A percentile compares a stretch with the other conserved stretches of the same genome.
Conservation (phyloP, 1,139 yeast species). For the Scheffersomyces illinoinensis region DNA sequence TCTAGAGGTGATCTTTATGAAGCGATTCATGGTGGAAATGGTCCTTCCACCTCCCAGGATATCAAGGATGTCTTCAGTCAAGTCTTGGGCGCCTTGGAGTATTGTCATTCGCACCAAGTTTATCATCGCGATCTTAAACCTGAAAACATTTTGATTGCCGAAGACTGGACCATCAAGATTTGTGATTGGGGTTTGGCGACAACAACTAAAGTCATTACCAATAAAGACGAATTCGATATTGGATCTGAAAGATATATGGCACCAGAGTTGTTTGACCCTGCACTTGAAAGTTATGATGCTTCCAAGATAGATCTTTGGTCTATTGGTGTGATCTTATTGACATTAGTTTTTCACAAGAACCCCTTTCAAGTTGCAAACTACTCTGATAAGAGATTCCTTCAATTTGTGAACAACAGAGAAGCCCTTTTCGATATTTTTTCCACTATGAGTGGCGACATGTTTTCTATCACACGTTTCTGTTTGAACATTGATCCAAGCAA, state of each 20-base stretch:
- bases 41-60: constrained; percentile 76
- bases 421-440: constrained; percentile 91
- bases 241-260: constrained; percentile 98
- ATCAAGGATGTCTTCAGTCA: constrained; percentile 76
- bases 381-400: constrained; percentile 81
- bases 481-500: constrained; percentile 86
- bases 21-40: constrained; percentile 78
- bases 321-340: constrained; percentile 80
- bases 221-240: constrained; percentile 71
- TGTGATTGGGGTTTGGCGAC: constrained; percentile 96
- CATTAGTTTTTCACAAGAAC: constrained; percentile 84
- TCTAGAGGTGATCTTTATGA: constrained; percentile 92
- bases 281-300: constrained; percentile 71
- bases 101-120: constrained; percentile 70
- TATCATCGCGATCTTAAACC: constrained; percentile 91
- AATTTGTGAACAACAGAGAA: constrained; percentile 86
- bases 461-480: constrained; percentile 74
- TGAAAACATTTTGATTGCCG: constrained; percentile 77
- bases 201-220: constrained; percentile 53
- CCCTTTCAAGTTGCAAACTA: constrained; percentile 86
- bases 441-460: constrained; percentile 83
- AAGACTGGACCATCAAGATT: constrained; percentile 77
- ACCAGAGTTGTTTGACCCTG: constrained; percentile 77
- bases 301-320: constrained; percentile 93
- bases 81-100: constrained; percentile 74